Evolutionary conservation across 139 green algal genomes (phyloP), one percentile per base, ranked within the genome.

Genomic region (Pycnococcus provasolii): DNA sequence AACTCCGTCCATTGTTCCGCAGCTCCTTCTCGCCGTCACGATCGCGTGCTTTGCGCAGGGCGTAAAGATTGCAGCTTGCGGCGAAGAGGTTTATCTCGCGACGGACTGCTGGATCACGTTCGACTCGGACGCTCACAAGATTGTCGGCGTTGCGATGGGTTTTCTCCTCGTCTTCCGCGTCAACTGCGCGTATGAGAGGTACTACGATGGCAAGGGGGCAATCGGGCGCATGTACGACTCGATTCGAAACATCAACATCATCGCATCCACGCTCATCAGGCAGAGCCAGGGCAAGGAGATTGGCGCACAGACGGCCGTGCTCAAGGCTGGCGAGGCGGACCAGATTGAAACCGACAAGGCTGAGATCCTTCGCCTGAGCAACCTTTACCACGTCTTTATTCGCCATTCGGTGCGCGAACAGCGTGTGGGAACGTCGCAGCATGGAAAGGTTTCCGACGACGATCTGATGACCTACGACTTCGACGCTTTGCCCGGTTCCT

Each of bases 301-400:
- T 26, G 26, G 26, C 26, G 26, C 26, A 26, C 26, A 26, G 26
- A 26, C 26, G 26, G 26, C 26, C 26, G 26, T 26, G 26, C 26
- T 26, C 26, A 26, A 26, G 26, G 26, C 26, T 26, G 26, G 26
- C 26, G 26, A 26, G 26, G 26, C 26, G 26, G 26, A 26, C 26
- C 26, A 26, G 26, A 26, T 26, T 26, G 26, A 26, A 26, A 26
- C 0, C 26, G 57, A 67, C 42, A 11, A 26, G 7, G 13, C 44
- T 7, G 64, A 71, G 50, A 37, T 71, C 3, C 64, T 51, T n/a
- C 64, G 64, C 42, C 53, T 71, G 42, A 57, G 50, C 51, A 71
- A 62, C 64, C 11, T 71, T 6, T 39, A 52, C 2, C 62, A 57
- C 53, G 64, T 51, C n/a, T 54, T 58, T 2, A 62, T 71, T 9